Conservation (phyloP, 208 protist genomes). For the Strigomonas culicis region DNA sequence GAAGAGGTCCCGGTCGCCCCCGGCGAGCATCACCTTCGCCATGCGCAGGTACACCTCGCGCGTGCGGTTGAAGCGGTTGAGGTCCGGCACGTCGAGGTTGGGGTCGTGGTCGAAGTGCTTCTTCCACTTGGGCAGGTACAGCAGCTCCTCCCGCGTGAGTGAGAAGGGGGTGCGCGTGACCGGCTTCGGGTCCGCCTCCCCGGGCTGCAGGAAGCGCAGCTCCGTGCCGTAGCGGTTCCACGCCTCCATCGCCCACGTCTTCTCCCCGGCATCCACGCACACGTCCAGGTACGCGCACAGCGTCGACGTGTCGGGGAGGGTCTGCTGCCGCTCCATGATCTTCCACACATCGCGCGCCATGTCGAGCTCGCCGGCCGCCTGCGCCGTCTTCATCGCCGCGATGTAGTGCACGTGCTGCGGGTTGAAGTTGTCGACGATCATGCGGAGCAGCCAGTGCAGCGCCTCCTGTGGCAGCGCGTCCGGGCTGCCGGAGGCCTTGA, state of each 20-base stretch:
- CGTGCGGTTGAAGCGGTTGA: conserved; percentile 91
- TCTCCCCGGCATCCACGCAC: conserved; percentile 66
- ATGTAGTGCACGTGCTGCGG: conserved; percentile 92
- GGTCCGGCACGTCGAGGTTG: conserved; percentile 86
- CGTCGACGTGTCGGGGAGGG: conserved; percentile 85
- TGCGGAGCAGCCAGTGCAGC: conserved; percentile 91
- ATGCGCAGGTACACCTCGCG: conserved; percentile 86
- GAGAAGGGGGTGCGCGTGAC: conserved; percentile 83
- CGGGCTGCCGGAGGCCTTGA: conserved; percentile 26
- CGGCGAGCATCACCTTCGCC: conserved; percentile 70
- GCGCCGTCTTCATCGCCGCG: conserved; percentile 80
- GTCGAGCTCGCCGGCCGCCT: conserved; percentile 69
- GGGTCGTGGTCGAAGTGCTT: conserved; percentile 93
- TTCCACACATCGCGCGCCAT: conserved; percentile 92
- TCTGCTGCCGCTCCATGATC: conserved; percentile 92
- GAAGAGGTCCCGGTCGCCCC: conserved; percentile 48
- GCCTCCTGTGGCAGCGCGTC: conserved; percentile 76
- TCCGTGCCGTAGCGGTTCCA: conserved; percentile 92
- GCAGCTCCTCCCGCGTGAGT: conserved; percentile 81
- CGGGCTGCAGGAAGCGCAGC: conserved; percentile 64
- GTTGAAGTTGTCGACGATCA: conserved; percentile 93
- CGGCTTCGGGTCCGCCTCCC: conserved; percentile 89
- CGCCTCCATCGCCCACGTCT: conserved; percentile 81
- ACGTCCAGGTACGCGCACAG: conserved; percentile 87
- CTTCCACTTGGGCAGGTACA: conserved; percentile 92